Evolutionary conservation across 2,329 filamentous ascomycete species (phyloP).

Genomic region (Pseudocercospora vitis): DNA sequence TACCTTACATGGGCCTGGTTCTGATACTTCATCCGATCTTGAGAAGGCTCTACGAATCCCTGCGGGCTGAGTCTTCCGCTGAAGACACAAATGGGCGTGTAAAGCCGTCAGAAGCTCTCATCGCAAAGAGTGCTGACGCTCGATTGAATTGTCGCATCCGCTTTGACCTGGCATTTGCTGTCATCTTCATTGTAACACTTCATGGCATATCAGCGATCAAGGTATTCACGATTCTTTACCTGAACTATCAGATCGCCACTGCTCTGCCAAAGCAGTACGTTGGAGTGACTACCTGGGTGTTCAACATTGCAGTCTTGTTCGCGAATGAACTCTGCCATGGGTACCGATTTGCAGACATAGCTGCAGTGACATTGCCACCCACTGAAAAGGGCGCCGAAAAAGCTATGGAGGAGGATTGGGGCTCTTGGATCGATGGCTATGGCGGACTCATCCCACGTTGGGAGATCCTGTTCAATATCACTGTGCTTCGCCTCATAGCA

Average conservation of each 20-base stretch:
- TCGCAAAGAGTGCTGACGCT: slow-evolving; percentile 54
- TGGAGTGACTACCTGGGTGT: slow-evolving; percentile 78
- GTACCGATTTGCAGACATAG: slow-evolving; percentile 69
- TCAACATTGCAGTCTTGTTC: slow-evolving; percentile 83
- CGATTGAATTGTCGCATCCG: slow-evolving; percentile 64
- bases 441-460: slow-evolving; percentile 84
- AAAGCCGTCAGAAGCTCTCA: not conserved
- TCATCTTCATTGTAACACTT: slow-evolving; percentile 73
- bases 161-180: slow-evolving; percentile 81
- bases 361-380: slow-evolving; percentile 51
- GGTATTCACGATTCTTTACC: slow-evolving; percentile 72
- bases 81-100: slow-evolving; percentile 5
- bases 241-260: slow-evolving; percentile 80
- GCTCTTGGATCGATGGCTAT: slow-evolving; percentile 71
- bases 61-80: slow-evolving; percentile 20
- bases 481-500: slow-evolving; percentile 85
- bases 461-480: slow-evolving; percentile 98
- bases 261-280: slow-evolving; percentile 68
- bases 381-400: slow-evolving; percentile 43
- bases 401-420: slow-evolving; percentile 52
- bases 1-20: slow-evolving; percentile 75
- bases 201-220: slow-evolving; percentile 87
- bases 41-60: slow-evolving; percentile 67
- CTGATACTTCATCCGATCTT: slow-evolving; percentile 76
- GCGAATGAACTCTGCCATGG: slow-evolving; percentile 82